Evolutionary conservation across 129 eudicot species (phyloP).

Genomic region (Deinandra increscens): DNA sequence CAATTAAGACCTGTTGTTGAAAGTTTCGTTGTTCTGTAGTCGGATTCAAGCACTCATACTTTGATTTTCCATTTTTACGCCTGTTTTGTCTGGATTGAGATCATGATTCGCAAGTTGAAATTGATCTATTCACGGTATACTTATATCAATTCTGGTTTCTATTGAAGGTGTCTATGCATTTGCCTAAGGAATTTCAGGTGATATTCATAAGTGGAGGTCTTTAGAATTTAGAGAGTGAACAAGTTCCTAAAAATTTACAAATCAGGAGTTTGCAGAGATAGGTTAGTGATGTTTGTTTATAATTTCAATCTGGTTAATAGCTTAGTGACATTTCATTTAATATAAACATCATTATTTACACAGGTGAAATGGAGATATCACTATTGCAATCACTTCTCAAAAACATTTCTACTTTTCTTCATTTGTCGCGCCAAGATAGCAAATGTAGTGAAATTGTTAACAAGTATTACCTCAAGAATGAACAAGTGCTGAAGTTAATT

Average conservation of each 20-base stretch:
- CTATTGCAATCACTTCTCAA: slow-evolving; percentile 59
- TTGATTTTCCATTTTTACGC: neutral
- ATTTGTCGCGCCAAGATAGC: slow-evolving; percentile 47
- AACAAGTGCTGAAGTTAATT: slow-evolving; percentile 71
- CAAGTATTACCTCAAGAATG: slow-evolving; percentile 51
- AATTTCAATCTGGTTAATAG: slow-evolving; percentile 9
- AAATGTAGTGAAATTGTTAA: slow-evolving; percentile 48
- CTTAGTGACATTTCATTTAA: neutral
- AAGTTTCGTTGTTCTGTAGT: slow-evolving; percentile 8
- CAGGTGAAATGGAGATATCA: slow-evolving; percentile 86
- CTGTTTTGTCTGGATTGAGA: neutral
- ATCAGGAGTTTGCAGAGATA: slow-evolving; percentile 24
- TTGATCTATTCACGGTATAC: neutral
- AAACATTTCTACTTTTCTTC: slow-evolving; percentile 50
- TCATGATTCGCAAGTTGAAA: neutral
- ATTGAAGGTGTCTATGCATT: neutral
- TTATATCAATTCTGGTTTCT: slow-evolving; percentile 4
- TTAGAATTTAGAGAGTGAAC: slow-evolving; percentile 19
- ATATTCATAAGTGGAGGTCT: neutral
- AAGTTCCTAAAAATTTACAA: slow-evolving; percentile 10
- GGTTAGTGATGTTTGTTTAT: slow-evolving; percentile 24
- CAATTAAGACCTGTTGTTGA: slow-evolving; percentile 15
- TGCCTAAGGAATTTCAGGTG: neutral
- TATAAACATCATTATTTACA: slow-evolving; percentile 6
- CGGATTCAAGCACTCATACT: slow-evolving; percentile 13